phyloP scores from a whole-genome alignment of 202 grass and related monocot genomes.

The Dendrocalamus latiflorus region DNA sequence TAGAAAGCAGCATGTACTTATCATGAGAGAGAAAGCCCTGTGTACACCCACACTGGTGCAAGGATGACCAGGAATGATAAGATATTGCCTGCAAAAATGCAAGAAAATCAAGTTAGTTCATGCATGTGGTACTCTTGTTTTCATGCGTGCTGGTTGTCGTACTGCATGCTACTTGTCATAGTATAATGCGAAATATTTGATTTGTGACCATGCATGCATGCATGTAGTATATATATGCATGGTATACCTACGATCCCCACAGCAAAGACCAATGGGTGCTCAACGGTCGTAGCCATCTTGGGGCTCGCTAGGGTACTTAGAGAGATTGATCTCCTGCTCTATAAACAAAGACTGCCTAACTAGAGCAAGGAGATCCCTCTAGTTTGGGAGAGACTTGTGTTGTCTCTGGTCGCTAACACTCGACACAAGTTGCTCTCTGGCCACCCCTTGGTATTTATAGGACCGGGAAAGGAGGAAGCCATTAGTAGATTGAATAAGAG shows the following conservation, averaged over 20 bases:
- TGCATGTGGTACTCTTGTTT: too few species aligned
- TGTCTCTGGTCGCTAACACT: not conserved
- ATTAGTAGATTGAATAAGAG: not conserved
- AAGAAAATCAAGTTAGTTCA: not conserved
- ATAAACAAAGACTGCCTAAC: too few species aligned
- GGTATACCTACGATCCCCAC: slow-evolving; percentile 42
- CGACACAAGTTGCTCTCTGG: slow-evolving; percentile 21
- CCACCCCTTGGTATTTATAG: slow-evolving; percentile 36
- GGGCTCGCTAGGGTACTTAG: not conserved
- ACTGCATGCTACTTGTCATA: too few species aligned
- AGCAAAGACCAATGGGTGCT: slow-evolving; percentile 31
- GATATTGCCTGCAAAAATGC: slow-evolving; percentile 85
- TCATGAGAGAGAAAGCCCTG: not conserved
- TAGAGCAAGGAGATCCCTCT: not conserved
- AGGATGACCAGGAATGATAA: slow-evolving; percentile 71
- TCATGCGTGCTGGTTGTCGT: not conserved
- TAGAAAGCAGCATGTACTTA: too few species aligned
- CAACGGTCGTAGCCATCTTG: slow-evolving; percentile 28
- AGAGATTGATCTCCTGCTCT: slow-evolving; percentile 16
- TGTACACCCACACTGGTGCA: slow-evolving; percentile 58
- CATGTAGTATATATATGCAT: not conserved
- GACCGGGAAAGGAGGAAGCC: not conserved
- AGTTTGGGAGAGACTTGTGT: not conserved
- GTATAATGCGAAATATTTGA: too few species aligned
- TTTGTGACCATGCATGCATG: not conserved